phyloP scores from a whole-genome alignment of 225 moss, liverwort and hornwort genomes.

The Straminergon stramineum region DNA sequence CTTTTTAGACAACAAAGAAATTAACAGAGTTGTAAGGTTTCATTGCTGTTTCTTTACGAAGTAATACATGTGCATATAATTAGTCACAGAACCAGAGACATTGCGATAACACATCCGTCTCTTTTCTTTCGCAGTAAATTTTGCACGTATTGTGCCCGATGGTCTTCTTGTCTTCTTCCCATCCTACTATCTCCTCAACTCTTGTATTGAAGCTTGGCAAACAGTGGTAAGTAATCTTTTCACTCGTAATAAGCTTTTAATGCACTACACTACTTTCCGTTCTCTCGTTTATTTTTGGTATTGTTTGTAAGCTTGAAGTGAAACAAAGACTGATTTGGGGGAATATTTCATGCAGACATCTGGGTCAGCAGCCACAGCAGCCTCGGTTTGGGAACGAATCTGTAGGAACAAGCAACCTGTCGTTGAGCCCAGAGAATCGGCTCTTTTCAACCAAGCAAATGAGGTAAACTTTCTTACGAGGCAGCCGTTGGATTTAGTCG shows the following conservation, averaged over 20 bases:
- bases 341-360: constrained; percentile 13
- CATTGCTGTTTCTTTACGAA: background rate
- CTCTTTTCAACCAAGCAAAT: constrained; percentile 93
- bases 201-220: constrained; percentile 97
- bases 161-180: constrained; percentile 97
- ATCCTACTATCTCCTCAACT: constrained; percentile 94
- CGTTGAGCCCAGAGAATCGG: constrained; percentile 92
- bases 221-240: constrained; percentile 40
- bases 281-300: background rate
- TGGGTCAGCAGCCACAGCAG: constrained; percentile 35
- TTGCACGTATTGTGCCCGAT: constrained; percentile 95
- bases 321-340: background rate
- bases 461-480: constrained; percentile 33
- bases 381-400: constrained; percentile 91
- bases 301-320: background rate
- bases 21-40: background rate
- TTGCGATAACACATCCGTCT: background rate
- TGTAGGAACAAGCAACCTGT: constrained; percentile 96
- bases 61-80: background rate
- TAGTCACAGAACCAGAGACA: background rate
- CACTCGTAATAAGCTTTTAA: background rate
- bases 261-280: background rate
- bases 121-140: constrained; percentile 65
- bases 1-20: background rate
- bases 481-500: background rate